Evolutionary conservation across 2,329 filamentous ascomycete genomes (phyloP).

Genomic region (Alternaria panax): DNA sequence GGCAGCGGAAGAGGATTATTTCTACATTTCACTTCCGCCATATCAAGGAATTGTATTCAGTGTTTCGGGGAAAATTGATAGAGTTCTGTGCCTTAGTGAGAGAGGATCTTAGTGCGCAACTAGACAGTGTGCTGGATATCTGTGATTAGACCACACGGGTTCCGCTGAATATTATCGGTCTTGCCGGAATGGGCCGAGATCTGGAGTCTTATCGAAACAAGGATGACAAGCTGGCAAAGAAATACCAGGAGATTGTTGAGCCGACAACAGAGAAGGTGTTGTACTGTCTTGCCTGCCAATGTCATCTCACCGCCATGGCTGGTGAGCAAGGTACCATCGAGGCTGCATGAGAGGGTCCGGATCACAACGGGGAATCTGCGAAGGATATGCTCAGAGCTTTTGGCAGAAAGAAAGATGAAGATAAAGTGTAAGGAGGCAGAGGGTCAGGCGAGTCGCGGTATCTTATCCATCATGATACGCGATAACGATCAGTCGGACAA

Average conservation of each 20-base stretch:
- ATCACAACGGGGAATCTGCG: constrained; percentile 48
- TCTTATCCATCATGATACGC: constrained; percentile 59
- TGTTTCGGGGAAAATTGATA: constrained; percentile 80
- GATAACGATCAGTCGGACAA: constrained; percentile 62
- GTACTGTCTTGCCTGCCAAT: constrained; percentile 52
- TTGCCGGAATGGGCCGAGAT: constrained; percentile 55
- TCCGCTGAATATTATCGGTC: constrained; percentile 57
- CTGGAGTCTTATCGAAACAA: constrained; percentile 52
- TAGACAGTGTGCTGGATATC: constrained; percentile 50
- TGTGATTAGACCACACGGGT: constrained; percentile 55
- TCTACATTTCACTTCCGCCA: constrained; percentile 88
- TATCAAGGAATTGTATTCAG: constrained; percentile 81
- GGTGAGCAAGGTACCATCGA: constrained; percentile 56
- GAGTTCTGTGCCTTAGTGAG: constrained; percentile 72
- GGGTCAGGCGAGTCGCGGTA: constrained; percentile 49
- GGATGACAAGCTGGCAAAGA: constrained; percentile 52
- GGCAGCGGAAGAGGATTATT: constrained; percentile 74
- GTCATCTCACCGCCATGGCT: constrained; percentile 49
- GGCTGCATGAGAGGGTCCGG: constrained; percentile 53
- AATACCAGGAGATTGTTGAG: constrained; percentile 55
- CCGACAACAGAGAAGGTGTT: constrained; percentile 58
- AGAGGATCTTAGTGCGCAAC: constrained; percentile 55
- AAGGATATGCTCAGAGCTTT: constrained; percentile 56
- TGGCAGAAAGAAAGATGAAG: constrained; percentile 56
- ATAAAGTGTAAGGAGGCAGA: constrained; percentile 46